These are phyloP conservation scores for Citrus sp. DNA, from an alignment of 345 rosid species.

Conservation along the genomic window DNA sequence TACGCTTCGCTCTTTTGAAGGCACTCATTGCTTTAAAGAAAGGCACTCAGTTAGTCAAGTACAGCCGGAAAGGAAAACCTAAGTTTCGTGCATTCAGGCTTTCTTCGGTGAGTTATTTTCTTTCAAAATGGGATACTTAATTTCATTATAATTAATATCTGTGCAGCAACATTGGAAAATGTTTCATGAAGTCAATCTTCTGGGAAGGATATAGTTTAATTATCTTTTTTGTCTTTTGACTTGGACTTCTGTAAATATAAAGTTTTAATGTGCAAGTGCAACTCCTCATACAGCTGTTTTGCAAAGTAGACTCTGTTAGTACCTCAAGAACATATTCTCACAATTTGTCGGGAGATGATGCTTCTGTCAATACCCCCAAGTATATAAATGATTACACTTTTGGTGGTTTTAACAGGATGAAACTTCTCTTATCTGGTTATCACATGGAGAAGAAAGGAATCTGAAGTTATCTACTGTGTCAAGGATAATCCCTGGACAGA, in stretches of 20 bases:
- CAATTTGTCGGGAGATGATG: not conserved
- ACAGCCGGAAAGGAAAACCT: constrained; percentile 91
- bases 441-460: constrained; percentile 69
- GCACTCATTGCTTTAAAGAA: constrained; percentile 77
- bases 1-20: constrained; percentile 38
- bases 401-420: constrained; percentile 75
- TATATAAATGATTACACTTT: constrained; percentile 38
- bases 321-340: not conserved
- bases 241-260: not conserved
- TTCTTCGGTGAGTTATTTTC: constrained; percentile 50
- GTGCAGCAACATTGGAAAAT: not conserved
- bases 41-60: constrained; percentile 83
- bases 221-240: not conserved
- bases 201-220: not conserved
- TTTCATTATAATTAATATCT: not conserved
- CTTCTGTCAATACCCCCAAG: constrained; percentile 15
- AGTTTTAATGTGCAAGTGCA: not conserved
- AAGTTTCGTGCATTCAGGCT: constrained; percentile 83
- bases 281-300: not conserved
- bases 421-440: constrained; percentile 73
- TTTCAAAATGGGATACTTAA: not conserved
- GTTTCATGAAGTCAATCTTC: not conserved
- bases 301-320: not conserved
- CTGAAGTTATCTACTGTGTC: constrained; percentile 66
- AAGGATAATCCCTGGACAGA: constrained; percentile 82